Conservation (phyloP, 2,329 filamentous ascomycete genomes). For the Diplocarpon mali region DNA sequence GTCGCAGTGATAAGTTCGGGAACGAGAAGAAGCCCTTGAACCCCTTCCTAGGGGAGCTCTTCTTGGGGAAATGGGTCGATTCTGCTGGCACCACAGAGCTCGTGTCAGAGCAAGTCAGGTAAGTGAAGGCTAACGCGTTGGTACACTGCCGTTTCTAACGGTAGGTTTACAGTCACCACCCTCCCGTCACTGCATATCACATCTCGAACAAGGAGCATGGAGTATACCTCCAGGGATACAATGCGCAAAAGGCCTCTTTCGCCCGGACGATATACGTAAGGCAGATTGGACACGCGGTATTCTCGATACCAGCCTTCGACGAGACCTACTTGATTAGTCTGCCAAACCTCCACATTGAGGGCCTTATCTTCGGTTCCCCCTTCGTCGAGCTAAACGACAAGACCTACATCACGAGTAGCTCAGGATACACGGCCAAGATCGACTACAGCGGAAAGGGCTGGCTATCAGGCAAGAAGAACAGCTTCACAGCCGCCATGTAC, state of each 20-base stretch:
- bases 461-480: constrained; percentile 94
- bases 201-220: constrained; percentile 81
- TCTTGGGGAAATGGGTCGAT: constrained; percentile 84
- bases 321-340: constrained; percentile 79
- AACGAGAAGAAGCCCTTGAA: constrained; percentile 98
- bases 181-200: constrained; percentile 86
- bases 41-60: constrained; percentile 90
- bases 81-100: constrained; percentile 71
- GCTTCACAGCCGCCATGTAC: constrained; percentile 66
- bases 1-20: constrained; percentile 64
- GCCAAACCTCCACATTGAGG: constrained; percentile 85
- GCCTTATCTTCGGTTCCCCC: constrained; percentile 73
- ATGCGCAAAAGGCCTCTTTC: constrained; percentile 93
- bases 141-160: background rate
- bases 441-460: constrained; percentile 92
- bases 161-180: constrained; percentile 56
- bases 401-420: constrained; percentile 77
- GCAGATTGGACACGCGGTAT: constrained; percentile 80
- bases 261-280: constrained; percentile 89
- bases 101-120: constrained; percentile 88
- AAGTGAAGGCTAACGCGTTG: constrained; percentile 11
- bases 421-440: constrained; percentile 78
- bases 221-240: constrained; percentile 74
- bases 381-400: constrained; percentile 84
- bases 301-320: constrained; percentile 52